These are phyloP conservation scores for Neostapfia colusana DNA, from an alignment of 176 grass and related monocot genomes.

Conservation along the genomic window DNA sequence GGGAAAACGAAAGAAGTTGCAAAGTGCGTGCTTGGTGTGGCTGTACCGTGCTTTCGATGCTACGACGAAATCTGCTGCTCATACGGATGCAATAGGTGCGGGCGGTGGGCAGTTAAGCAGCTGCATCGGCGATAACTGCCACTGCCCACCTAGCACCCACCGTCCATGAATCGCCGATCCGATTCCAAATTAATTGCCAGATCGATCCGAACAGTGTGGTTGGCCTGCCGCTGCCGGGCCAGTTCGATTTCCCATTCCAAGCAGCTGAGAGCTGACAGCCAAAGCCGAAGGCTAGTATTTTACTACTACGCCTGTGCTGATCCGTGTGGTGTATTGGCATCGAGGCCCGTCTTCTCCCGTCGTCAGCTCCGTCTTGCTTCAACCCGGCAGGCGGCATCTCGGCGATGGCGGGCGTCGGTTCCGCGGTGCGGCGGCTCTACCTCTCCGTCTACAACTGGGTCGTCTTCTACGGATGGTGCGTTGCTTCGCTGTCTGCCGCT, in stretches of 20 bases:
- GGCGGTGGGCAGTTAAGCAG: background rate
- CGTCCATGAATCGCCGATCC: background rate
- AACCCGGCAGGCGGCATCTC: background rate
- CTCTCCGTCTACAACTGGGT: constrained; percentile 53
- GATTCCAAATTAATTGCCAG: constrained; percentile 5
- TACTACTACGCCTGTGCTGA: background rate
- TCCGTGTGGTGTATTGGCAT: background rate
- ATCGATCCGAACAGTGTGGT: constrained; percentile 4
- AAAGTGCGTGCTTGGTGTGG: background rate
- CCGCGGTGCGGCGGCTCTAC: constrained; percentile 46
- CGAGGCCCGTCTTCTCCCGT: background rate
- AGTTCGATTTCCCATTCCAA: background rate
- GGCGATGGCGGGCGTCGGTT: constrained; percentile 31
- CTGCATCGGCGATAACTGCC: constrained; percentile 42
- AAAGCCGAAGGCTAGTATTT: background rate
- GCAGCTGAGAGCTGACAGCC: background rate
- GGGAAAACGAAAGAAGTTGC: background rate
- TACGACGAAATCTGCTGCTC: background rate
- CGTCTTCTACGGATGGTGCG: constrained; percentile 56
- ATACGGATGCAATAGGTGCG: constrained; percentile 9
- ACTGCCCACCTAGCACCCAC: background rate
- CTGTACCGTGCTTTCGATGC: background rate
- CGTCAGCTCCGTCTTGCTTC: background rate
- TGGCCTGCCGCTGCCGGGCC: constrained; percentile 15
- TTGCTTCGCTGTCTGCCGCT: background rate